phyloP scores from a whole-genome alignment of 441 rosid species.

The Populus tomentosa region DNA sequence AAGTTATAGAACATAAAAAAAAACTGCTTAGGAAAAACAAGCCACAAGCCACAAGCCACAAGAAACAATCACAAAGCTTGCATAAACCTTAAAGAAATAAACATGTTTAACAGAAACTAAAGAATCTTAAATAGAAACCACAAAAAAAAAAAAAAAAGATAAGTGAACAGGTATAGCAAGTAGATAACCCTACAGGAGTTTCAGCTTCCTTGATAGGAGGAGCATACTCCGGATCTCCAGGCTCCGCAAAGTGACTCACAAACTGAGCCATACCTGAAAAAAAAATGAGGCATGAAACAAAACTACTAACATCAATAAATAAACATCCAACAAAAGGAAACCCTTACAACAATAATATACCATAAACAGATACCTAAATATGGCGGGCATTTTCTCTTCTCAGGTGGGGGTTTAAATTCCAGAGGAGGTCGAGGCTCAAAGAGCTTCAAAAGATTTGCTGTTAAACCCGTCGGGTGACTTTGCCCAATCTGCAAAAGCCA shows the following conservation, averaged over 20 bases:
- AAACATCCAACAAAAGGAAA: not conserved
- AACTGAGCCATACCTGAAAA: slow-evolving; percentile 82
- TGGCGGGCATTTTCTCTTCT: slow-evolving; percentile 87
- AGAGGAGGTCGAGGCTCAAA: slow-evolving; percentile 91
- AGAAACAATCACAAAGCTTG: not conserved
- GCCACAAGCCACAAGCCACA: not conserved
- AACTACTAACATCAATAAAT: not conserved
- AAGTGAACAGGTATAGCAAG: not conserved
- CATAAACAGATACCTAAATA: slow-evolving; percentile 45
- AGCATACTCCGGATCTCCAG: slow-evolving; percentile 82
- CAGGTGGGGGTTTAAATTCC: slow-evolving; percentile 80
- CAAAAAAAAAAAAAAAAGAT: not conserved
- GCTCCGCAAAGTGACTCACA: slow-evolving; percentile 80
- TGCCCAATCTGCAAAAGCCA: slow-evolving; percentile 76
- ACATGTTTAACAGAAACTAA: not conserved
- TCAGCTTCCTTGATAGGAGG: slow-evolving; percentile 79
- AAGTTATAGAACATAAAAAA: not conserved
- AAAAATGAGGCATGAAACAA: not conserved
- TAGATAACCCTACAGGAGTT: slow-evolving; percentile 59
- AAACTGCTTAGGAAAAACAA: not conserved
- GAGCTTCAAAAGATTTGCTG: slow-evolving; percentile 79
- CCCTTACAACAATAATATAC: not conserved
- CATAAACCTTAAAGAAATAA: not conserved
- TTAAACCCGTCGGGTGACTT: slow-evolving; percentile 94
- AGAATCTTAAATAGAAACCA: not conserved